These are phyloP conservation scores for Corynascus novoguineensis DNA, from an alignment of 495 filamentous ascomycete genomes.

Conservation along the genomic window DNA sequence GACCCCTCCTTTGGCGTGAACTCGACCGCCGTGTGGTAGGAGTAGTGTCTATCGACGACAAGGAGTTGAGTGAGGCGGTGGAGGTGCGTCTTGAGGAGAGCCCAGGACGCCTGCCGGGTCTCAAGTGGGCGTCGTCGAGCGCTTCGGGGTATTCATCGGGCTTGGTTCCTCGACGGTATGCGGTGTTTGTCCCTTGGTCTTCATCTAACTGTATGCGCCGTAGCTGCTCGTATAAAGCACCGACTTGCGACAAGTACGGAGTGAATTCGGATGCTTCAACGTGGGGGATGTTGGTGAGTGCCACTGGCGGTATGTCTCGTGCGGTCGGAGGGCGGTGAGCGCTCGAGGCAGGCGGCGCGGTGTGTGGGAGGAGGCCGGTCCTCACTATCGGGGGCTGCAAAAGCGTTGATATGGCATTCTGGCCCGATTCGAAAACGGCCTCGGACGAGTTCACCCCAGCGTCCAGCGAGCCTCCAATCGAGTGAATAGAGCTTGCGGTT, in stretches of 20 bases:
- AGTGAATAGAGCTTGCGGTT: constrained; percentile 79
- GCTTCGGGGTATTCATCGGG: constrained; percentile 47
- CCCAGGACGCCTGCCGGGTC: constrained; percentile 37
- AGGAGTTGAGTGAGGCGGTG: constrained; percentile 41
- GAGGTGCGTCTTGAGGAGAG: constrained; percentile 42
- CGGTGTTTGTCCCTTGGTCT: constrained; percentile 46
- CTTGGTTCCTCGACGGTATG: constrained; percentile 40
- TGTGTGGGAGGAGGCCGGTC: constrained; percentile 75
- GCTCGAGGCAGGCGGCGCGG: constrained; percentile 56
- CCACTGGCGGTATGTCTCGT: constrained; percentile 90
- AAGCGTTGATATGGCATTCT: constrained; percentile 92
- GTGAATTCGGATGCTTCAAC: constrained; percentile 75
- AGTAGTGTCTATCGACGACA: constrained; percentile 49
- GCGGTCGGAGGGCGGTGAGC: constrained; percentile 79
- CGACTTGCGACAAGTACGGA: constrained; percentile 76
- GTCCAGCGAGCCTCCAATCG: constrained; percentile 71
- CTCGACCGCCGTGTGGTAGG: constrained; percentile 44
- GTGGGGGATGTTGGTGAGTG: constrained; percentile 81
- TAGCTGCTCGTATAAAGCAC: constrained; percentile 74
- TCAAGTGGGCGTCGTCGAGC: constrained; percentile 42
- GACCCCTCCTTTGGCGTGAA: constrained; percentile 46
- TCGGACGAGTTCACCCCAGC: constrained; percentile 48
- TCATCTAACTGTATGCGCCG: constrained; percentile 67
- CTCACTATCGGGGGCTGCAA: constrained; percentile 86
- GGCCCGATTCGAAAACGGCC: constrained; percentile 66